A percentile compares a stretch with the other conserved stretches of the same genome.
Conservation (phyloP, 1,284 basidiomycete genomes). For the Cutaneotrichosporon cutaneum region DNA sequence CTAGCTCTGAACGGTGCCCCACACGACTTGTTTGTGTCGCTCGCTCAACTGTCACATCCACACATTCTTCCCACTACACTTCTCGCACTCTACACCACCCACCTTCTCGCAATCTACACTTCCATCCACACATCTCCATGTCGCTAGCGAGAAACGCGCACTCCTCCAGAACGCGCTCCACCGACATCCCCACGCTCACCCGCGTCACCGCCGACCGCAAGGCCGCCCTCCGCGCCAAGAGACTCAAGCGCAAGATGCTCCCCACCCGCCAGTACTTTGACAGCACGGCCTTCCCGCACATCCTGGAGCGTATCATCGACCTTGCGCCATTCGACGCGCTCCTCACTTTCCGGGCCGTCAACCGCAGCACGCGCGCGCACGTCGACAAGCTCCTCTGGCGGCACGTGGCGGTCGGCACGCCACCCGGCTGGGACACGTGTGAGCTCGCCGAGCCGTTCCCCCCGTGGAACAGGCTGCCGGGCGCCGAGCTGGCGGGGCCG, state of each 20-base stretch:
- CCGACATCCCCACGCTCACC: too few relatives aligned
- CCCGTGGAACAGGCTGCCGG: background rate
- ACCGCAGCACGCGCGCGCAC: background rate
- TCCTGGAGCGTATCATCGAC: background rate
- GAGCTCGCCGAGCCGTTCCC: background rate
- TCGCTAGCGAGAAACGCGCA: background rate
- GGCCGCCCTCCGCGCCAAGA: background rate
- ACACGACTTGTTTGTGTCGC: too few relatives aligned
- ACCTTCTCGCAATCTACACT: background rate
- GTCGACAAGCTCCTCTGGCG: background rate
- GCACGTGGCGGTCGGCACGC: background rate
- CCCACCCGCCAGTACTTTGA: background rate
- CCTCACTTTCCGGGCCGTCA: background rate
- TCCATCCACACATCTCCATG: constrained; percentile 1
- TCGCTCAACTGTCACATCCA: background rate
- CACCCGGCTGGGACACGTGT: too few relatives aligned
- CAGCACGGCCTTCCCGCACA: background rate
- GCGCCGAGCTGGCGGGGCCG: background rate
- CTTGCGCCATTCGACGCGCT: background rate
- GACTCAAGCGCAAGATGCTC: background rate
- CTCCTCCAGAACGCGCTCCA: too few relatives aligned
- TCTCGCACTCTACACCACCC: background rate
- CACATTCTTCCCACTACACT: background rate
- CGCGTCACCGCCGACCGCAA: too few relatives aligned
- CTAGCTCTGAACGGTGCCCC: too few relatives aligned